phyloP scores from a whole-genome alignment of 352 stramenopile genomes.

The Pseudoperonospora humuli region DNA sequence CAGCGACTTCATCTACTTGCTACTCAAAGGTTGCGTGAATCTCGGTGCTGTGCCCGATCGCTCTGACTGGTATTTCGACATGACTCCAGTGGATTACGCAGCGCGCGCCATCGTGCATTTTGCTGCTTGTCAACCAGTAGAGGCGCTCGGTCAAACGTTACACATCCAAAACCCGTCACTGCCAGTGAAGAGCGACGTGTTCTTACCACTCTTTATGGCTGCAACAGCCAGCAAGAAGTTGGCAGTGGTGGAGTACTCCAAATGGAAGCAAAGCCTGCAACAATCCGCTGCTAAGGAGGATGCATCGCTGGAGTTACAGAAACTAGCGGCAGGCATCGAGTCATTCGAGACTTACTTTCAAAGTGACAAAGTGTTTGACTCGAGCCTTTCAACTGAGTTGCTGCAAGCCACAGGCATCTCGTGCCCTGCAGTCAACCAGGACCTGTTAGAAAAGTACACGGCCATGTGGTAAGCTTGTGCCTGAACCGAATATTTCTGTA shows the following conservation, averaged over 20 bases:
- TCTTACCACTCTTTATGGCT: slow-evolving; percentile 37
- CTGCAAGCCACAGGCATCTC: slow-evolving; percentile 29
- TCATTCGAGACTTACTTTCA: slow-evolving; percentile 65
- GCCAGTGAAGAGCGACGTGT: slow-evolving; percentile 36
- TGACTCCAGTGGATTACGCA: slow-evolving; percentile 90
- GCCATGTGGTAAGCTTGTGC: slow-evolving; percentile 22
- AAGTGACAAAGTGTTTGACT: slow-evolving; percentile 60
- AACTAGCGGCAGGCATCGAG: slow-evolving; percentile 46
- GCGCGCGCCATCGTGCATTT: slow-evolving; percentile 81
- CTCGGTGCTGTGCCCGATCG: slow-evolving; percentile 53
- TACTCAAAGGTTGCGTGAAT: slow-evolving; percentile 72
- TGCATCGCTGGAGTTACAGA: slow-evolving; percentile 37
- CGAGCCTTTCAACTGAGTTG: slow-evolving; percentile 32
- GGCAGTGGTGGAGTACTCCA: slow-evolving; percentile 21
- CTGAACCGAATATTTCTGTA: neutral
- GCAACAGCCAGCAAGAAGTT: slow-evolving; percentile 24
- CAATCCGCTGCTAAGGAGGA: slow-evolving; percentile 19
- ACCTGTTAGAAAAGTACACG: slow-evolving; percentile 38
- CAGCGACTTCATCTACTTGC: slow-evolving; percentile 86
- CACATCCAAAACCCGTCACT: slow-evolving; percentile 61
- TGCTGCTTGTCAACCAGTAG: slow-evolving; percentile 38
- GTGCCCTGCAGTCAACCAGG: slow-evolving; percentile 36
- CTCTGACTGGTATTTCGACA: slow-evolving; percentile 79
- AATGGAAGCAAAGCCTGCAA: slow-evolving; percentile 33
- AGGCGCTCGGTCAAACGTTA: slow-evolving; percentile 55